These are phyloP conservation scores for Avena insularis DNA, from an alignment of 176 grass and related monocot species.

Conservation along the genomic window DNA sequence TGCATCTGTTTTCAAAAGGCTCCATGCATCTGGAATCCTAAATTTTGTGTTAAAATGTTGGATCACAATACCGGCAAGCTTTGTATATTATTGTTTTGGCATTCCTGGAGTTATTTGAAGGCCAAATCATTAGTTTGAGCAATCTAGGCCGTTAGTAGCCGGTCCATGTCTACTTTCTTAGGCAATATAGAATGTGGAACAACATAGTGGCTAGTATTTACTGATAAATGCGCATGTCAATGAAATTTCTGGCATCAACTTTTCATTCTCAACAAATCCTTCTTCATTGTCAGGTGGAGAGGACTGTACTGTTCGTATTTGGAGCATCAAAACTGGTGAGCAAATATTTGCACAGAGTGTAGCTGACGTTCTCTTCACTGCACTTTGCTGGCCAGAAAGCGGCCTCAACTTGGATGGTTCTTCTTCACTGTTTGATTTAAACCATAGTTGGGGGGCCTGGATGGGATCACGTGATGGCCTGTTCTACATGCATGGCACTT, in stretches of 20 bases:
- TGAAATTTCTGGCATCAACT: constrained; percentile 15
- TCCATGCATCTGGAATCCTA: constrained; percentile 4
- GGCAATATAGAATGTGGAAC: constrained; percentile 16
- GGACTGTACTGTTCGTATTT: constrained; percentile 69
- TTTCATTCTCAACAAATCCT: constrained; percentile 25
- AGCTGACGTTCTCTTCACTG: constrained; percentile 44
- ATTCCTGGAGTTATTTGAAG: constrained; percentile 26
- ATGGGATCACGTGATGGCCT: constrained; percentile 78
- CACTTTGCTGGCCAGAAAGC: constrained; percentile 71
- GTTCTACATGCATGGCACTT: constrained; percentile 83
- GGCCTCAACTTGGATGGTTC: constrained; percentile 31
- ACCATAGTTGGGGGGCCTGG: constrained; percentile 82
- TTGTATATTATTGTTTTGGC: constrained; percentile 8
- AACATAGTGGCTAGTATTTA: constrained; percentile 14
- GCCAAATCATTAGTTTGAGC: neutral
- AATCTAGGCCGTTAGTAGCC: constrained; percentile 3
- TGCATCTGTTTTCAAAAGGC: constrained; percentile 1
- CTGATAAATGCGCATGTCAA: constrained; percentile 3
- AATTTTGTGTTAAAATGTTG: constrained; percentile 24
- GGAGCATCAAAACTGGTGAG: constrained; percentile 89
- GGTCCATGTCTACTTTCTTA: neutral
- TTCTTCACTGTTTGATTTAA: constrained; percentile 48
- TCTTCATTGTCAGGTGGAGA: constrained; percentile 69
- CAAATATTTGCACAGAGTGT: constrained; percentile 68
- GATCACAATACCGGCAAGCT: neutral